These are phyloP conservation scores for Acanthamoeba culbertsoni DNA, from an alignment of 208 protist species.

Conservation along the genomic window DNA sequence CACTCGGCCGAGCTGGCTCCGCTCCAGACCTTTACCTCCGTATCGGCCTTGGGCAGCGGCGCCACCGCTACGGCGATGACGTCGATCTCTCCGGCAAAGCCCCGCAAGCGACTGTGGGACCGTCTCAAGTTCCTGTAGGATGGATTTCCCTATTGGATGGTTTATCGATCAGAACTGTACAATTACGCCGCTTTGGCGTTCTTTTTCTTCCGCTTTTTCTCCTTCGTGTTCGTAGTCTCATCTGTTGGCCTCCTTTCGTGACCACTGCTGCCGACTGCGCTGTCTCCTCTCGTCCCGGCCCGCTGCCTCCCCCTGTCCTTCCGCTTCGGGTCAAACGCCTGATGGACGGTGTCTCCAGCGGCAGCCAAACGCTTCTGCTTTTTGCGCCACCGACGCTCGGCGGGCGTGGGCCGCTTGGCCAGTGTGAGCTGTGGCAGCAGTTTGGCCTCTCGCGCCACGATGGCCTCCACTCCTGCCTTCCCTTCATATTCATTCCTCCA, in stretches of 20 bases:
- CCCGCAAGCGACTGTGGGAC: neutral
- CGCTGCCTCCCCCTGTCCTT: too few relatives aligned
- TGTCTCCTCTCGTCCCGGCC: too few relatives aligned
- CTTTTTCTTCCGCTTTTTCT: too few relatives aligned
- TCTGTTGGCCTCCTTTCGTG: too few relatives aligned
- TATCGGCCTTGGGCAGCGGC: neutral
- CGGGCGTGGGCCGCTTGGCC: neutral
- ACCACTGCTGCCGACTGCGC: too few relatives aligned
- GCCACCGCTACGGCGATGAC: neutral
- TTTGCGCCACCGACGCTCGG: constrained; percentile 8
- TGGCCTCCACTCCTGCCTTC: neutral
- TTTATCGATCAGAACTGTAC: too few relatives aligned
- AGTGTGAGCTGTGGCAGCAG: neutral
- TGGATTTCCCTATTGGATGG: too few relatives aligned
- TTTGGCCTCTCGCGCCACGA: neutral
- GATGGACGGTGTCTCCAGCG: too few relatives aligned
- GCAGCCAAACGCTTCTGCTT: neutral
- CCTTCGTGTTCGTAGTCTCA: too few relatives aligned
- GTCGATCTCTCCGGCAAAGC: neutral
- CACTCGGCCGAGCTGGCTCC: constrained; percentile 9
- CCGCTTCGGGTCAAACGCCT: too few relatives aligned
- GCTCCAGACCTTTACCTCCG: neutral
- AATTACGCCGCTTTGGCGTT: too few relatives aligned
- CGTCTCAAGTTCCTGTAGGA: constrained; percentile 18
- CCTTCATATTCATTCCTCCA: neutral